phyloP scores from a whole-genome alignment of 352 stramenopile species.

The Phytophthora chlamydospora region DNA sequence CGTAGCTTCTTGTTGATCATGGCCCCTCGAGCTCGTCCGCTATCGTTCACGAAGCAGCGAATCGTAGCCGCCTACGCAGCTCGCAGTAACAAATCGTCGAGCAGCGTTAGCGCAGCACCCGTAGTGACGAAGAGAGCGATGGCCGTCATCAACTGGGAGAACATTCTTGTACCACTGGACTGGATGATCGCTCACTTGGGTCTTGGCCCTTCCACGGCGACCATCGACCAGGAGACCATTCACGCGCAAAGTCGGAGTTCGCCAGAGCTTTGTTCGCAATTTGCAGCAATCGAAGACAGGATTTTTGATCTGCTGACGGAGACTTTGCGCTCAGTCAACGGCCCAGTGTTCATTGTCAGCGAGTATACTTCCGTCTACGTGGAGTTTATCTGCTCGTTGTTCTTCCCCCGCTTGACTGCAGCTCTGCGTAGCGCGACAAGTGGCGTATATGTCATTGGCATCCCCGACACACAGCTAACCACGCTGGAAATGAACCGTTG shows the following conservation, averaged over 20 bases:
- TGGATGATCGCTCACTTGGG: slow-evolving; percentile 45
- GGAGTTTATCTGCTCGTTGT: slow-evolving; percentile 38
- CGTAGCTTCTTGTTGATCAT: slow-evolving; percentile 3
- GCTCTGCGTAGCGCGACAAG: slow-evolving; percentile 12
- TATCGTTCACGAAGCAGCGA: slow-evolving; percentile 4
- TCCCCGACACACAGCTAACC: slow-evolving; percentile 30
- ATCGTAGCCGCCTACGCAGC: slow-evolving; percentile 1
- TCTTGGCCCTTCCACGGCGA: slow-evolving; percentile 28
- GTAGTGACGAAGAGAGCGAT: slow-evolving; percentile 11
- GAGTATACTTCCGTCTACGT: slow-evolving; percentile 43
- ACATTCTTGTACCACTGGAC: slow-evolving; percentile 45
- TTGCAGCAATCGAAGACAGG: slow-evolving; percentile 36
- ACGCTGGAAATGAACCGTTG: slow-evolving; percentile 34
- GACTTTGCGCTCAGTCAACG: slow-evolving; percentile 10
- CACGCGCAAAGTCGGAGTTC: slow-evolving; percentile 7
- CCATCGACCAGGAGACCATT: slow-evolving; percentile 34
- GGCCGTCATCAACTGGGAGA: slow-evolving; percentile 52
- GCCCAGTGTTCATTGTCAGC: slow-evolving; percentile 45
- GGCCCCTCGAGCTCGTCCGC: slow-evolving; percentile 1
- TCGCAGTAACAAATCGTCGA: background rate
- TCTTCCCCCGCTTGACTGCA: slow-evolving; percentile 35
- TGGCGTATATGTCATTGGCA: slow-evolving; percentile 40
- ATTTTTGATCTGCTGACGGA: slow-evolving; percentile 37
- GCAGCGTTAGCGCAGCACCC: too few species aligned
- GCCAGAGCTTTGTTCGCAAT: slow-evolving; percentile 6